Percentiles rank a stretch among this genome's conserved stretches.
These are phyloP conservation scores for Polyporus arcularius DNA, from an alignment of 768 basidiomycete genomes.

Conservation along the genomic window DNA sequence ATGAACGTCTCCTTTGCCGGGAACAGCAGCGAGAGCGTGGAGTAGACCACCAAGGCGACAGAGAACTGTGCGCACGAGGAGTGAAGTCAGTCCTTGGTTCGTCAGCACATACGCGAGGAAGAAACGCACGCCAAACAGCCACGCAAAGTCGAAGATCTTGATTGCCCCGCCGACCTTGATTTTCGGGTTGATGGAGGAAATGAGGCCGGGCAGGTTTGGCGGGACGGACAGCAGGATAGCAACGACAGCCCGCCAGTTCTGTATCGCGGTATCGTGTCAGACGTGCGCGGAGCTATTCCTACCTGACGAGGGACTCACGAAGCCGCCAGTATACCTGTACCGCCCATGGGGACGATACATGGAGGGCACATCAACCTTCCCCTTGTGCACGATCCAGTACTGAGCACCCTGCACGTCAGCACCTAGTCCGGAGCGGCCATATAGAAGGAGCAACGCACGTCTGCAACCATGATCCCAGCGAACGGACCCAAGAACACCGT, in stretches of 20 bases:
- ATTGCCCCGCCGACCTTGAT: constrained; percentile 60
- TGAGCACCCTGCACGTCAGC: constrained; percentile 28
- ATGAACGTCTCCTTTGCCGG: constrained; percentile 42
- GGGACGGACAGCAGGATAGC: constrained; percentile 69
- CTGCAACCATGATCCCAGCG: constrained; percentile 68
- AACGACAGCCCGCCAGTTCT: constrained; percentile 83
- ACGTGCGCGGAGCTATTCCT: not conserved
- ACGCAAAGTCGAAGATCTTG: constrained; percentile 69
- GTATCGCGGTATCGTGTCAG: not conserved
- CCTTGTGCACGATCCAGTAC: constrained; percentile 78
- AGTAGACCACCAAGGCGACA: constrained; percentile 37
- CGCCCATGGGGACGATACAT: constrained; percentile 82
- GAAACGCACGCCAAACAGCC: constrained; percentile 68
- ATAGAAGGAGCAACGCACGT: constrained; percentile 39
- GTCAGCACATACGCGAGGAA: not conserved
- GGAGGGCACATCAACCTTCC: constrained; percentile 77
- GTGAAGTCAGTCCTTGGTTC: not conserved
- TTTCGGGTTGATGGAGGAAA: constrained; percentile 67
- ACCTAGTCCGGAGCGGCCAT: not conserved
- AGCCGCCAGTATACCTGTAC: constrained; percentile 76
- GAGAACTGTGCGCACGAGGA: constrained; percentile 30
- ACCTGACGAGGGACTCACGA: constrained; percentile 45
- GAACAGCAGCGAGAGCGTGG: constrained; percentile 35
- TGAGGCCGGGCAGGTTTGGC: constrained; percentile 76
- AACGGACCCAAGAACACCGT: constrained; percentile 88